These are phyloP conservation scores for Nemania serpens DNA, from an alignment of 2,329 filamentous ascomycete species.

Conservation along the genomic window DNA sequence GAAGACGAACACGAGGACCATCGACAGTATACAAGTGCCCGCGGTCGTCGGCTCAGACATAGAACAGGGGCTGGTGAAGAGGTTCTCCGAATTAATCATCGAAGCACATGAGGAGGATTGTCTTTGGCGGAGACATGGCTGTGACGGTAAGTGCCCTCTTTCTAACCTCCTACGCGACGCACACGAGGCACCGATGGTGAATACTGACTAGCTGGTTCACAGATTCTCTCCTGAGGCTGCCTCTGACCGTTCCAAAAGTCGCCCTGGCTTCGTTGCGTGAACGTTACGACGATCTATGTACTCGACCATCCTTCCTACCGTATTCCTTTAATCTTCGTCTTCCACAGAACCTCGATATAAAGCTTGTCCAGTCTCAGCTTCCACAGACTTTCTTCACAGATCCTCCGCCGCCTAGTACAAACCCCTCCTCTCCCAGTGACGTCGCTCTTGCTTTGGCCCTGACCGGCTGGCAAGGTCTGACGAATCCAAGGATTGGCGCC, in stretches of 20 bases:
- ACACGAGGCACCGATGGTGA: not conserved
- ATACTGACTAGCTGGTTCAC: conserved; percentile 34
- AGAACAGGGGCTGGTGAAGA: conserved; percentile 72
- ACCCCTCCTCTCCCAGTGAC: conserved; percentile 53
- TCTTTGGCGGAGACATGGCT: conserved; percentile 85
- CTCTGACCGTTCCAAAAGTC: conserved; percentile 64
- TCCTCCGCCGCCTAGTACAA: conserved; percentile 43
- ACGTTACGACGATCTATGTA: conserved; percentile 68
- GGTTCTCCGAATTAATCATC: conserved; percentile 74
- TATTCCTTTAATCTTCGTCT: conserved; percentile 66
- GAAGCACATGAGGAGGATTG: conserved; percentile 80
- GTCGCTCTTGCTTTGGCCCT: conserved; percentile 71
- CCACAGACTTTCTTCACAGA: conserved; percentile 59
- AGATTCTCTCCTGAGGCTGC: conserved; percentile 65
- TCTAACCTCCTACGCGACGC: too few relatives aligned
- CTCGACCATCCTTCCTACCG: conserved; percentile 60
- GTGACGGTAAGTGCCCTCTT: conserved; percentile 65
- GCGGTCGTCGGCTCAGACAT: conserved; percentile 65
- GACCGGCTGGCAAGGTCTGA: conserved; percentile 75
- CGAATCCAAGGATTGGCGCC: conserved; percentile 57
- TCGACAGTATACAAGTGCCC: conserved; percentile 59
- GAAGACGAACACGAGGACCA: conserved; percentile 68
- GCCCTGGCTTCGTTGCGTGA: conserved; percentile 63
- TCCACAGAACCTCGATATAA: conserved; percentile 56
- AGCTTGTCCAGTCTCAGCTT: conserved; percentile 55